phyloP scores from a whole-genome alignment of 495 filamentous ascomycete species.

The Trichocladium antarcticum region DNA sequence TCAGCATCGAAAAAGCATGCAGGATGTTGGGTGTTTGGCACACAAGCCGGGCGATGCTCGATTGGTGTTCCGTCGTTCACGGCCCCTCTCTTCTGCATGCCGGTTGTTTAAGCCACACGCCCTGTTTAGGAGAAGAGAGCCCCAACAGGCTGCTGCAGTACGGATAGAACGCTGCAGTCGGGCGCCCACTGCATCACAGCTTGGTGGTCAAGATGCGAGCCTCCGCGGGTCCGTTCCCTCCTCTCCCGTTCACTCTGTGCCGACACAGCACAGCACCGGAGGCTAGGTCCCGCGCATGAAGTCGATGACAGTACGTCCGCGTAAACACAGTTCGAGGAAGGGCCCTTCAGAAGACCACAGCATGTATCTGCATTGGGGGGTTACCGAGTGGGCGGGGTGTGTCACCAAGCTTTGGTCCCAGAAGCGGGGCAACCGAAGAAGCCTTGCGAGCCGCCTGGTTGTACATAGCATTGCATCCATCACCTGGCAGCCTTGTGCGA shows the following conservation, averaged over 20 bases:
- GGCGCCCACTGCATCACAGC: slow-evolving; percentile 3
- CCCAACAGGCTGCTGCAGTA: slow-evolving; percentile 8
- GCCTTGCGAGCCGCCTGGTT: too few relatives aligned
- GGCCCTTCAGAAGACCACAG: too few relatives aligned
- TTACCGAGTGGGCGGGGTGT: too few relatives aligned
- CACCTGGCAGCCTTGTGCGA: too few relatives aligned
- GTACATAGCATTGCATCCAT: too few relatives aligned
- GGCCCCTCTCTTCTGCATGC: slow-evolving; percentile 2
- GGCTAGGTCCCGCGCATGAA: too few relatives aligned
- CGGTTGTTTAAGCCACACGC: slow-evolving; percentile 5
- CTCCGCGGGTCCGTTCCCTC: background rate
- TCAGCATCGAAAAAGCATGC: slow-evolving; percentile 3
- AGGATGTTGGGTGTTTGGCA: slow-evolving; percentile 9
- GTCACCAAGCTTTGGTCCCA: too few relatives aligned
- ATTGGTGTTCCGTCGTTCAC: slow-evolving; percentile 12
- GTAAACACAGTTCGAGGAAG: too few relatives aligned
- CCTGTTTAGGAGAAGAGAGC: slow-evolving; percentile 11
- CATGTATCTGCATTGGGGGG: too few relatives aligned
- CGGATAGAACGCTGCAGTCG: background rate
- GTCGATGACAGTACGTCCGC: too few relatives aligned
- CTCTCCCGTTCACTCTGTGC: background rate
- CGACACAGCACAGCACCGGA: too few relatives aligned
- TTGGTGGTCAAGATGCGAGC: slow-evolving; percentile 14
- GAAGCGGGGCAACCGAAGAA: too few relatives aligned
- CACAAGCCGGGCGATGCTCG: slow-evolving; percentile 18